A percentile compares a stretch with the other conserved stretches of the same genome.
These are phyloP conservation scores for Monosporascus sp. DNA, from an alignment of 2,329 filamentous ascomycete genomes.

Conservation along the genomic window DNA sequence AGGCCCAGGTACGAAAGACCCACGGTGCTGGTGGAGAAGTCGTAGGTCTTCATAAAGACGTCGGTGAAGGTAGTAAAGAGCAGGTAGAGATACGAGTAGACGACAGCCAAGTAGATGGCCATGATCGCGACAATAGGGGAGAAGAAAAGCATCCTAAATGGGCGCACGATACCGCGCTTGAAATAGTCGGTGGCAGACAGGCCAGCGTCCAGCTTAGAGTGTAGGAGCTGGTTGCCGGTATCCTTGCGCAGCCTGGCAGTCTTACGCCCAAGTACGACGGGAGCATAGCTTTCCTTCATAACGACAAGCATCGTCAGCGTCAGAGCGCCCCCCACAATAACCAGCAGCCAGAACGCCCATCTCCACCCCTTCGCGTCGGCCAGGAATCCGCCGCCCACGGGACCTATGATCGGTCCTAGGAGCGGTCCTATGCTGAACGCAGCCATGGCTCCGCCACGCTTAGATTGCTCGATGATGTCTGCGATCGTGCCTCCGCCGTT, in stretches of 20 bases:
- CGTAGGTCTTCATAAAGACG: conserved; percentile 32
- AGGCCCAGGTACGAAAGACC: conserved; percentile 48
- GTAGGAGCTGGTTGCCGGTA: conserved; percentile 24
- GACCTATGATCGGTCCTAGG: conserved; percentile 30
- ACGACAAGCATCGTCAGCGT: conserved; percentile 25
- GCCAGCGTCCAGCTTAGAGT: conserved; percentile 3
- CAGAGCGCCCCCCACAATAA: conserved; percentile 25
- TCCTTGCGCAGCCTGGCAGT: conserved; percentile 28
- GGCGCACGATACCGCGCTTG: conserved; percentile 31
- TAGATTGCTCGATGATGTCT: conserved; percentile 52
- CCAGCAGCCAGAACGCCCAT: conserved; percentile 33
- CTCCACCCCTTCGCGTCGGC: conserved; percentile 28
- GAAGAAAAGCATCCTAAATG: conserved; percentile 42
- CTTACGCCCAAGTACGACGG: conserved; percentile 32
- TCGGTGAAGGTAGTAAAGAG: conserved; percentile 36
- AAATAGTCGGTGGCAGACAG: not conserved
- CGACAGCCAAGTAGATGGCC: conserved; percentile 31
- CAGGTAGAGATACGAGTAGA: conserved; percentile 32
- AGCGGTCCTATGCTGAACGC: conserved; percentile 28
- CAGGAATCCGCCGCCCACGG: conserved; percentile 30
- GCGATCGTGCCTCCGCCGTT: conserved; percentile 64
- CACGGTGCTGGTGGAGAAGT: conserved; percentile 20
- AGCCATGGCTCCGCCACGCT: conserved; percentile 44
- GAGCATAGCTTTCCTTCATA: conserved; percentile 34
- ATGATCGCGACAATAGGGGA: conserved; percentile 49